Base-by-base conservation (phyloP, 805 yeast genomes). In the Torulaspora maleeae region DNA sequence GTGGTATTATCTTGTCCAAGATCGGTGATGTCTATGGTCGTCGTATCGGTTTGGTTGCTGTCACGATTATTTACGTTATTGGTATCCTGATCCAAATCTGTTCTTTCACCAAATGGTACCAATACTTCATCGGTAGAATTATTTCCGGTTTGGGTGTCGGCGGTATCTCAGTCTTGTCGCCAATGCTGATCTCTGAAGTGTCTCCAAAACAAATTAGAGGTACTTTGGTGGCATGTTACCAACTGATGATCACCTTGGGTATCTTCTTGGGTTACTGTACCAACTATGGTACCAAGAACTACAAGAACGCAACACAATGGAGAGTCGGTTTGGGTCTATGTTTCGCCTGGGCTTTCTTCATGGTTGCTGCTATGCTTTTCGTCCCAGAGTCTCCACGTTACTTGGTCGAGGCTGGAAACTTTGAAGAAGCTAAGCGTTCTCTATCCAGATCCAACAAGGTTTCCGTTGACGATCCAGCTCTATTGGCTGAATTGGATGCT, bases 71-170 rank as follows among this genome's bases (percentile, higher is more conserved):
- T 43, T 83, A 82, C 65, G 77, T 81, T 50, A 74, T 81, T 39
- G 90, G 89, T 60, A 76, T 82, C 45, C 64, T 80, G 43, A 76
- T 83, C 50, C 87, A 82, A 66, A 82, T 83, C 48, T 67, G 83
- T n/a, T 62, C 69, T 13, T 47, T 57, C 25, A 50, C 64, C 53
- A 71, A 74, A 46, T 83, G 89, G 89, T 81, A 79, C 66, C 89
- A 83, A 67, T 77, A 78, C 60, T 76, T 79, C 56, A 74, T 83
- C 52, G 89, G 89, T 42, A 74, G 89, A 69, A 77, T 61, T 39
- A 59, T 73, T 73, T 78, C 86, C 24, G 95, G 95, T 47, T 54
- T 83, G 9, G 86, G 86, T 47, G 87, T 86, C 49, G 95, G 95
- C 54, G 78, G 80, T 49, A 74, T 85, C 32, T 79, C 90, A 30